Base-by-base conservation (phyloP, 306 rosid genomes). In the Prinsepia uniflora region DNA sequence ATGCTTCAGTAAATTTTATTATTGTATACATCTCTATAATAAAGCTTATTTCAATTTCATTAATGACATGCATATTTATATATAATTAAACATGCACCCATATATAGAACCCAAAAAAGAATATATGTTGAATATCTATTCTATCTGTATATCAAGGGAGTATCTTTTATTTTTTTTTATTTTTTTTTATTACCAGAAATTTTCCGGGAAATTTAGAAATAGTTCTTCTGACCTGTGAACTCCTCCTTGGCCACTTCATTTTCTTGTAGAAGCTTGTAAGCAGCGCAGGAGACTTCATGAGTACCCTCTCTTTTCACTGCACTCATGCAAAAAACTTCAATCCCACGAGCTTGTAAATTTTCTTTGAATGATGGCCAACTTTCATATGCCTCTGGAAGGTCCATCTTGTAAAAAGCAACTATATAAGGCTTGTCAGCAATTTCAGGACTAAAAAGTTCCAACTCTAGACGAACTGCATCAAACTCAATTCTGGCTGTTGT, bases 401-500 rank as follows among this genome's bases (percentile, higher is more conserved):
- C 99, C 96, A 94, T 91, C 77, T 94, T 91, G 78, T 94, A 91
- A 74, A 82, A 91, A 43, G 92, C 95, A 75, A 94, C 97, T 55
- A 94, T 56, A 76, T 69, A 94, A 78, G 95, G 95, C 82, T 94
- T 94, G 79, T 89, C 96, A 74, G 97, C 86, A 70, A 91, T 80
- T 82, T 94, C 96, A 63, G 99, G 99, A 81, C 84, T 89, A 67
- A 91, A 94, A 65, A 91, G 82, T 67, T 87, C 95, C 74, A 94
- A 83, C 78, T 94, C 99, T 76, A 94, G 83, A 70, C 96, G 96
- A 75, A 94, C 91, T 62, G 99, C 97, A 64, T 91, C 97, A 81
- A 84, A 91, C 88, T 89, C 97, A 46, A 87, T 79, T 94, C 96
- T 39, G 99, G 96, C 80, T 91, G 97, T 18, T 24, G 91, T 70